A percentile compares a stretch with the other conserved stretches of the same genome.
phyloP scores from a whole-genome alignment of 2,329 filamentous ascomycete species.

The Trichophaea hybrida region DNA sequence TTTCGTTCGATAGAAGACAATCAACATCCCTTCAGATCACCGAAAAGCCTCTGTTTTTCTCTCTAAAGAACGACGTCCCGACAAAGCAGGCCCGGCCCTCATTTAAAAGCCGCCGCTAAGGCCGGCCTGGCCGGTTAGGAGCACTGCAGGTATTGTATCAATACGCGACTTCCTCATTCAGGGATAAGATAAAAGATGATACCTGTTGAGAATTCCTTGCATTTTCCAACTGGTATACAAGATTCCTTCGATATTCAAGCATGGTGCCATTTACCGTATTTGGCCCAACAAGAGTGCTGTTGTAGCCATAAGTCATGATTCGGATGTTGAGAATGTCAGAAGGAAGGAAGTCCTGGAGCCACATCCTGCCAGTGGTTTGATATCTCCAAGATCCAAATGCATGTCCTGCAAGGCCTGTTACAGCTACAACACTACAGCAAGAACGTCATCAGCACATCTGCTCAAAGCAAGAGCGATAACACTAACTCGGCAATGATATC shows the following conservation, averaged over 20 bases:
- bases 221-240: slow-evolving; percentile 6
- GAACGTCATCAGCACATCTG: neutral
- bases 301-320: slow-evolving; percentile 31
- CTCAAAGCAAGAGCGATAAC: neutral
- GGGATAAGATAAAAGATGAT: no score
- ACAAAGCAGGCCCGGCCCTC: no score
- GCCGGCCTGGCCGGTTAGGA: no score
- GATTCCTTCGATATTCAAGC: slow-evolving; percentile 6
- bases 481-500: slow-evolving; percentile 1
- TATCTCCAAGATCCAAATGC: slow-evolving; percentile 4
- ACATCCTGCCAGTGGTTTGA: slow-evolving; percentile 19
- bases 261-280: neutral
- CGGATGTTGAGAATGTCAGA: slow-evolving; percentile 28
- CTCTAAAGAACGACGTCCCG: no score
- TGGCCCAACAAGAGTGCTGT: neutral
- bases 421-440: neutral
- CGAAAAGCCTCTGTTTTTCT: no score
- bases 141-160: no score
- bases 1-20: no score
- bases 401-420: slow-evolving; percentile 1
- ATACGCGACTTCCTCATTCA: no score
- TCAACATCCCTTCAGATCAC: no score
- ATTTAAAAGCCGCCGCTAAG: no score
- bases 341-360: slow-evolving; percentile 28
- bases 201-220: slow-evolving; percentile 2